Evolutionary conservation across 2,329 filamentous ascomycete genomes (phyloP).

Genomic region (Ophiostoma novo-ulmi): DNA sequence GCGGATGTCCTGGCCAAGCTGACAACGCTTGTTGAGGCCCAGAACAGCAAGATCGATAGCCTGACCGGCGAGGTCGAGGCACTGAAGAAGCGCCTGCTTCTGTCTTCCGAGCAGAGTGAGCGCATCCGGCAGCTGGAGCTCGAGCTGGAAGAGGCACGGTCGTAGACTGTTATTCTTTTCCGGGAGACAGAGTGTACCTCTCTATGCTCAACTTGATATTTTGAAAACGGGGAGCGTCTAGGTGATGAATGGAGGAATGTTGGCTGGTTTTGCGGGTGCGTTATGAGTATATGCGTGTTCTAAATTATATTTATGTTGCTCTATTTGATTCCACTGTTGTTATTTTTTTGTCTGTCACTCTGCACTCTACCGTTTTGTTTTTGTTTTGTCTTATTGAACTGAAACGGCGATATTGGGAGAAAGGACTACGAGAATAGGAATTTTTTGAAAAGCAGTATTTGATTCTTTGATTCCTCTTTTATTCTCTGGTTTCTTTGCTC

Average conservation of each 20-base stretch:
- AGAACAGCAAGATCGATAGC: constrained; percentile 66
- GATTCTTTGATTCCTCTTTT: background rate
- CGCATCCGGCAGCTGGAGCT: constrained; percentile 63
- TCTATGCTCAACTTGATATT: background rate
- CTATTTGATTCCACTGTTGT: background rate
- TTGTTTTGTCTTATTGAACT: background rate
- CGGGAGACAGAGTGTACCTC: background rate
- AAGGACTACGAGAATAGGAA: background rate
- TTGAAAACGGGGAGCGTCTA: background rate
- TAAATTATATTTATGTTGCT: background rate
- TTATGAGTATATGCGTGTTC: constrained; percentile 8
- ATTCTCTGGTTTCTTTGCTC: background rate
- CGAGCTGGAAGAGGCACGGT: constrained; percentile 60
- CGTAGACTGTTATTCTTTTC: constrained; percentile 34
- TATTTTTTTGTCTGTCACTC: background rate
- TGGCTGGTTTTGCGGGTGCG: background rate
- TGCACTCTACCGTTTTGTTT: background rate
- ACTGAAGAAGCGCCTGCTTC: constrained; percentile 70
- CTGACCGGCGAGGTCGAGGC: constrained; percentile 70
- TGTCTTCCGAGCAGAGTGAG: constrained; percentile 60
- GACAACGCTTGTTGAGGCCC: constrained; percentile 68
- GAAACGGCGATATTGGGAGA: background rate
- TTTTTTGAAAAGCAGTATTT: background rate
- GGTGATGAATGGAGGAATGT: background rate
- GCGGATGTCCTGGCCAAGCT: constrained; percentile 58